phyloP scores from a whole-genome alignment of 306 rosid species.

The Casuarina cunninghamiana region DNA sequence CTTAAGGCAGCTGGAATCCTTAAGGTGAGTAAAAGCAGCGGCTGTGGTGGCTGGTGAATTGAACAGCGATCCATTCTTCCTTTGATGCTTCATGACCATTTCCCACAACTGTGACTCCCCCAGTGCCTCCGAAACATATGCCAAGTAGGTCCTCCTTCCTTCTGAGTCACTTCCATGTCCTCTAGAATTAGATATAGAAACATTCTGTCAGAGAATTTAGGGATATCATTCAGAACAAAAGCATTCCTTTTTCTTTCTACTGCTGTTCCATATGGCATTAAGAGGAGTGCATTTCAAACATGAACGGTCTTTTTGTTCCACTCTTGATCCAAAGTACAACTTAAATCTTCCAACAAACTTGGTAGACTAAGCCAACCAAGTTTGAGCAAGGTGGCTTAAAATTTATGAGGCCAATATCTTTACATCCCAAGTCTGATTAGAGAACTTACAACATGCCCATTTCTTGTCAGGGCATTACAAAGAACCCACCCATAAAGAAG shows the following conservation, averaged over 20 bases:
- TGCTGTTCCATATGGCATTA: not conserved
- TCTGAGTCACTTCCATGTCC: constrained; percentile 51
- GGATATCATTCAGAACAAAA: not conserved
- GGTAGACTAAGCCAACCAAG: not conserved
- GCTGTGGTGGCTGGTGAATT: constrained; percentile 88
- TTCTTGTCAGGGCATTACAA: not conserved
- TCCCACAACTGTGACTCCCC: constrained; percentile 56
- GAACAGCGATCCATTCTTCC: constrained; percentile 78
- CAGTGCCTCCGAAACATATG: constrained; percentile 73
- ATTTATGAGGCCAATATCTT: not conserved
- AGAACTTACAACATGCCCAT: not conserved
- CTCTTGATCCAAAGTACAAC: not conserved
- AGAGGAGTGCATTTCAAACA: not conserved
- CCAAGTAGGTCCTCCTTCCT: constrained; percentile 72
- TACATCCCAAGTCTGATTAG: not conserved
- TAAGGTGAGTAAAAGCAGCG: constrained; percentile 53
- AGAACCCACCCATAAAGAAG: not conserved
- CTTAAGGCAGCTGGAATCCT: constrained; percentile 63
- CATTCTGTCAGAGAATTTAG: constrained; percentile 6
- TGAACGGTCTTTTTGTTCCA: not conserved
- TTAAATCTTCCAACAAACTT: not conserved
- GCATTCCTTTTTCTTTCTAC: not conserved
- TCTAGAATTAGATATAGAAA: constrained; percentile 31
- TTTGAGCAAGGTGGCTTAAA: not conserved
- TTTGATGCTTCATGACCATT: constrained; percentile 68